Conservation (phyloP, 192 early-diverging fungal genomes). For the Endogone sp. region DNA sequence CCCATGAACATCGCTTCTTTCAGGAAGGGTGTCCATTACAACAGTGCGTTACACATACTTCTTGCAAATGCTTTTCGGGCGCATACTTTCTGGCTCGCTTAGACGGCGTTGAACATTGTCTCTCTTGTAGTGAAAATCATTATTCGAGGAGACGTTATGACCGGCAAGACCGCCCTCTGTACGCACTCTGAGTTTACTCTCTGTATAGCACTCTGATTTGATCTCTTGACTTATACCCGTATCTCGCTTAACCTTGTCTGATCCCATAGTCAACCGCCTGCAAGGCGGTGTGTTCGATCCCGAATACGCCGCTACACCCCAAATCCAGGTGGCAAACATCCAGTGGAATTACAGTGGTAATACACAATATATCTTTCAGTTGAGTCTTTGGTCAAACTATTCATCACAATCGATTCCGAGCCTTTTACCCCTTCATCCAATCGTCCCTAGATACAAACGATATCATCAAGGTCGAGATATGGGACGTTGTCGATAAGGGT, state of each 20-base stretch:
- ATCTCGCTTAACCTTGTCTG: background rate
- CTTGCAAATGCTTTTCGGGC: no score
- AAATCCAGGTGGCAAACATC: conserved; percentile 59
- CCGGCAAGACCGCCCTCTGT: conserved; percentile 55
- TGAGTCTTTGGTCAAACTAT: no score
- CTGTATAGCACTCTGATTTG: no score
- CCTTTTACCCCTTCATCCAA: no score
- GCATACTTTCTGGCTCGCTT: no score
- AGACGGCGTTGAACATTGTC: background rate
- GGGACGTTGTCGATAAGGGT: conserved; percentile 59
- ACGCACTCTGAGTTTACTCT: conserved; percentile 16
- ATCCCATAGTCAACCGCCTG: conserved; percentile 40
- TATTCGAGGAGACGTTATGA: conserved; percentile 54
- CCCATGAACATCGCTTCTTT: conserved; percentile 31
- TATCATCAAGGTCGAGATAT: conserved; percentile 58
- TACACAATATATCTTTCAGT: no score
- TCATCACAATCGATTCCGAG: no score
- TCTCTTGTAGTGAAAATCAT: conserved; percentile 48
- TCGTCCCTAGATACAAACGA: conserved; percentile 41
- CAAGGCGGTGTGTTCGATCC: conserved; percentile 42
- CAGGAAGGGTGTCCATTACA: conserved; percentile 40
- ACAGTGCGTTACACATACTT: conserved; percentile 39
- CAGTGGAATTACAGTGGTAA: conserved; percentile 55
- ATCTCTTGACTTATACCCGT: no score
- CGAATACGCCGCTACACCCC: conserved; percentile 45